Evolutionary conservation across 768 basidiomycete genomes (phyloP), one percentile per base, ranked within the genome.

Genomic region (Leccinum rimulosum): DNA sequence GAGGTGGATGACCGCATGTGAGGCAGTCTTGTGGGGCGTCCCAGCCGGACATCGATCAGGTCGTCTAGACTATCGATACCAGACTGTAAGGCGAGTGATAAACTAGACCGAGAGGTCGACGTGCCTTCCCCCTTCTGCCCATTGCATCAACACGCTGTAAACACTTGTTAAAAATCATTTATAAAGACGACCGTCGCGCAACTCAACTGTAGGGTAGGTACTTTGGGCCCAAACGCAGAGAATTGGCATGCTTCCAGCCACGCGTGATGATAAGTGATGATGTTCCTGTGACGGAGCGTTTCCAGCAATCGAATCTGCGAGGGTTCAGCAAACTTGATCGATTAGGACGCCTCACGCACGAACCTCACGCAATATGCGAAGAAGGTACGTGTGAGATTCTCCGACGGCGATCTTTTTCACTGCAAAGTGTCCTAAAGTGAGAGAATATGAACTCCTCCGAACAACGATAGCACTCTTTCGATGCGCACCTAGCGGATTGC

Each of bases 361-460:
- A 49, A 82, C 86, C 78, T 95, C 94, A 48, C 85, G 84, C 40
- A 95, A 76, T 56, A 91, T 94, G 52, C 86, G 87, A 43, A 94
- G 75, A 6, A 96, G 78, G 75, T 95, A 95, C 2, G 86, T 80
- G 64, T 93, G 90, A 0, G 93, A 95, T 68, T 92, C 85, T 51
- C 95, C 95, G 0, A 98, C 91, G 0, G 96, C 94, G 22, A 98
- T 93, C 72, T 97, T 98, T 77, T 98, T 98, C 50, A 97, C 91
- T 0, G 95, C 95, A 71, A 95, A 97, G 64, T 87, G 88, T 30
- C 91, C 91, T 84, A 63, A 25, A 57, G 45, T 28, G 50, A 57
- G 7, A 36, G 54, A 33, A 7, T 6, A 48, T 35, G 49, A 50
- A 51, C 58, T 15, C 11, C 19, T 27, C 40, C 36, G 56, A 25